Percentiles rank a stretch among this genome's conserved stretches.
These are phyloP conservation scores for Podospora pseudocomata DNA, from an alignment of 495 filamentous ascomycete species.

Conservation along the genomic window DNA sequence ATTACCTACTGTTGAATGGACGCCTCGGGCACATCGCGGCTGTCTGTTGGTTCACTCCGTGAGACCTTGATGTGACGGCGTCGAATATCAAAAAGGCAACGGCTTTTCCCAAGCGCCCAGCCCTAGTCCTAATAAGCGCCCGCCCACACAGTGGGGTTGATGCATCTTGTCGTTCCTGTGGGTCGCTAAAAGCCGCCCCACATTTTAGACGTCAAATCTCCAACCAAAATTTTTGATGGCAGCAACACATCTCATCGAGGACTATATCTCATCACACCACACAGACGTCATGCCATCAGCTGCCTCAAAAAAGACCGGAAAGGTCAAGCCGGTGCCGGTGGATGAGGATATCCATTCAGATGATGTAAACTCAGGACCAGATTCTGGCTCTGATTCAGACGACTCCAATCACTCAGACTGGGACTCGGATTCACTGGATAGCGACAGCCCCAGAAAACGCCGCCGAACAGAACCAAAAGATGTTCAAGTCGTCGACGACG, in stretches of 20 bases:
- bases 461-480: constrained; percentile 38
- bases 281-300: constrained; percentile 25
- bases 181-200: not conserved
- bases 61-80: not conserved
- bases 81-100: not conserved
- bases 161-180: constrained; percentile 2
- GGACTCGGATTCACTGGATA: constrained; percentile 46
- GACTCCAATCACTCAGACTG: constrained; percentile 4
- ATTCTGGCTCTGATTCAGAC: constrained; percentile 16
- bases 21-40: not conserved
- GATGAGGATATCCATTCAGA: not conserved
- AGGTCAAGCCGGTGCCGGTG: not conserved
- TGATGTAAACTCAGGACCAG: not conserved
- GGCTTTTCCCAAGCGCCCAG: constrained; percentile 19
- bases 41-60: not conserved
- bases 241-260: not conserved
- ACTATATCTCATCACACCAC: not conserved
- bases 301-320: not conserved
- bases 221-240: constrained; percentile 16
- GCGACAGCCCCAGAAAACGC: constrained; percentile 44
- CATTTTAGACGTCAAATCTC: not conserved
- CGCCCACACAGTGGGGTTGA: not conserved
- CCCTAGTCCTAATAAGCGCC: not conserved
- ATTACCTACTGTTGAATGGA: not conserved
- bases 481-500: constrained; percentile 7